Evolutionary conservation across 345 rosid genomes (phyloP).

Genomic region (Aquilaria malaccensis): DNA sequence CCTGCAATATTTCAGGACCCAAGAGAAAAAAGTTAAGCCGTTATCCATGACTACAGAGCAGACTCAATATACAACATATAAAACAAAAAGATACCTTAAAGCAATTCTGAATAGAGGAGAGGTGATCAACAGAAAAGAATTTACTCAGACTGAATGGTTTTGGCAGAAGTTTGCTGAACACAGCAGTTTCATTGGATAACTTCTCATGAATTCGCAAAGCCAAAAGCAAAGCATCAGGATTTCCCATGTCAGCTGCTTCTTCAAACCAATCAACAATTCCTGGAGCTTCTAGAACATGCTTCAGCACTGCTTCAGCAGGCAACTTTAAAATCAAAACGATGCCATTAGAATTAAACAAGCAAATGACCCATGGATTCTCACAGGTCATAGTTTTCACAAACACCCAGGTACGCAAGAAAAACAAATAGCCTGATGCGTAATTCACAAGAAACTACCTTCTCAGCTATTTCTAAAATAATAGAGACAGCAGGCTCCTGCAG

Average conservation of each 20-base stretch:
- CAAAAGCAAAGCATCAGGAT: conserved; percentile 92
- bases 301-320: conserved; percentile 51
- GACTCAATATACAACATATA: not conserved
- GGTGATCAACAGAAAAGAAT: conserved; percentile 66
- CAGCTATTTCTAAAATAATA: conserved; percentile 61
- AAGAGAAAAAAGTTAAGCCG: conserved; percentile 1
- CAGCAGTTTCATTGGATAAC: conserved; percentile 33
- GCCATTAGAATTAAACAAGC: conserved; percentile 5
- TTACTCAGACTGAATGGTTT: conserved; percentile 61
- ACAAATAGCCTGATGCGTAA: not conserved
- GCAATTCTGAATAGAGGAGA: conserved; percentile 56
- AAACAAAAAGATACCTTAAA: conserved; percentile 53
- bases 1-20: conserved; percentile 44
- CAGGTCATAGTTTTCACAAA: not conserved
- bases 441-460: conserved; percentile 42
- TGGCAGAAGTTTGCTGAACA: conserved; percentile 66
- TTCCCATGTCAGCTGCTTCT: conserved; percentile 60
- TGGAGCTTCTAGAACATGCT: conserved; percentile 67
- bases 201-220: conserved; percentile 64
- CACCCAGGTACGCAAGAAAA: not conserved
- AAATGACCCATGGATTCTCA: not conserved
- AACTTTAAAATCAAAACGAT: conserved; percentile 31
- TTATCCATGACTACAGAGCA: not conserved
- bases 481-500: conserved; percentile 87
- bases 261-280: conserved; percentile 72